Conservation (phyloP, 2,329 filamentous ascomycete genomes). For the Stagonosporopsis vannaccii region DNA sequence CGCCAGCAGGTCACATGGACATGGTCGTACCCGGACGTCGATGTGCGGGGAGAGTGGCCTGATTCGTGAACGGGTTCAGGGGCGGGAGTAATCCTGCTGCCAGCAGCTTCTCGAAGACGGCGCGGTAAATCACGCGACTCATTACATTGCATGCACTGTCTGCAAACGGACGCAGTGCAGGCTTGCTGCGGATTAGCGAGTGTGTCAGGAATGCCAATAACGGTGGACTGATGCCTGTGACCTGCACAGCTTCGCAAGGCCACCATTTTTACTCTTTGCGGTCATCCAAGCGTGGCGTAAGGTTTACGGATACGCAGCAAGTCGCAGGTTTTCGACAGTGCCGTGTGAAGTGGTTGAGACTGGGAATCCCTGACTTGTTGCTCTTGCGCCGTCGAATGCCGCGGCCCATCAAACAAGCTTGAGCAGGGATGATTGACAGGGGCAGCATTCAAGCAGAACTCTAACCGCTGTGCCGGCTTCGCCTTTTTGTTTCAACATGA, state of each 20-base stretch:
- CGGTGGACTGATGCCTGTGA: neutral
- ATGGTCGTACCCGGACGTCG: slow-evolving; percentile 19
- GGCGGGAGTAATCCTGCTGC: slow-evolving; percentile 28
- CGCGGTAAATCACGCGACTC: slow-evolving; percentile 41
- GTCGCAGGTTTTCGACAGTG: slow-evolving; percentile 17
- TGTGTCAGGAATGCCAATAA: slow-evolving; percentile 5
- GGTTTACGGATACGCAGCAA: slow-evolving; percentile 8
- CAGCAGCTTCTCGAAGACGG: slow-evolving; percentile 38
- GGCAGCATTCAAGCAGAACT: slow-evolving; percentile 27
- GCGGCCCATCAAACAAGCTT: slow-evolving; percentile 21
- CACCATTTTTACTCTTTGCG: neutral
- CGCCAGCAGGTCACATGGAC: slow-evolving; percentile 45
- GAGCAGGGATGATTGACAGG: slow-evolving; percentile 29
- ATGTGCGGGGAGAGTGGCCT: slow-evolving; percentile 32
- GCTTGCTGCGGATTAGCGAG: slow-evolving; percentile 7
- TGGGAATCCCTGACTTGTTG: slow-evolving; percentile 25
- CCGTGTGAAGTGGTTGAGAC: slow-evolving; percentile 19
- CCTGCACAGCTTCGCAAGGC: slow-evolving; percentile 1
- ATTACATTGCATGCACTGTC: slow-evolving; percentile 22
- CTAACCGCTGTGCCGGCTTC: slow-evolving; percentile 37
- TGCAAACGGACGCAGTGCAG: slow-evolving; percentile 11
- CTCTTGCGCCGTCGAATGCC: slow-evolving; percentile 27
- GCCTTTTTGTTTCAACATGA: slow-evolving; percentile 36
- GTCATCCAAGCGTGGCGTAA: slow-evolving; percentile 17
- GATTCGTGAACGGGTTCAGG: slow-evolving; percentile 39